These are phyloP conservation scores for Pueraria montana DNA, from an alignment of 306 rosid species.

Conservation along the genomic window DNA sequence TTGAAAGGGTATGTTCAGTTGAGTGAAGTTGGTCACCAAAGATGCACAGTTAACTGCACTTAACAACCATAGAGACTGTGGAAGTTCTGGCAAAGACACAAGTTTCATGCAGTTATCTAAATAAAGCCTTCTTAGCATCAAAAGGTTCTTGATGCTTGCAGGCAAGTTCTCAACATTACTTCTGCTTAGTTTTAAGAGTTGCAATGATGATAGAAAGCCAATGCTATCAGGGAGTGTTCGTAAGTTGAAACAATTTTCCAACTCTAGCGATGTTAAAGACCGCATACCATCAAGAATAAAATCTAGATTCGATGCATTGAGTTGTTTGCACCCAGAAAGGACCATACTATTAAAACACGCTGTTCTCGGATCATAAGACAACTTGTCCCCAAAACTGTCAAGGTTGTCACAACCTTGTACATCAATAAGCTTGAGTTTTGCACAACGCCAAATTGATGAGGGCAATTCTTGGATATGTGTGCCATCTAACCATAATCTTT, in stretches of 20 bases:
- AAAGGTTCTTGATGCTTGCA: constrained; percentile 15
- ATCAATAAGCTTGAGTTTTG: rapidly evolving
- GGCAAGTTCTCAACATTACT: constrained; percentile 29
- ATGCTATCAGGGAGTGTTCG: constrained; percentile 29
- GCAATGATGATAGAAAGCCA: background rate
- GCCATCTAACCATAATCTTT: background rate
- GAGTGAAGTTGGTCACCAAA: background rate
- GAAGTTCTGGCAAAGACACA: constrained; percentile 8
- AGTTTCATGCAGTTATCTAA: constrained; percentile 28
- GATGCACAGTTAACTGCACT: constrained; percentile 34
- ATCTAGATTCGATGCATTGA: background rate
- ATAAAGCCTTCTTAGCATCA: background rate
- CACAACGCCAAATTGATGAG: background rate
- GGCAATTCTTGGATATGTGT: constrained; percentile 9
- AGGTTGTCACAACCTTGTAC: background rate
- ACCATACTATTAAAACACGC: rapidly evolving
- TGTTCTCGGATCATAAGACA: background rate
- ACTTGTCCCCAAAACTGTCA: background rate
- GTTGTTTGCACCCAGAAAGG: constrained; percentile 18
- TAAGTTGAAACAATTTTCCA: background rate
- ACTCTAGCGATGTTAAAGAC: background rate
- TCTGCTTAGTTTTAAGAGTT: background rate
- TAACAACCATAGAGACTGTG: background rate
- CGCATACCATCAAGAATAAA: background rate
- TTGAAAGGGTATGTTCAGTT: constrained; percentile 2